Evolutionary conservation across 805 yeast genomes (phyloP), one percentile per base, ranked within the genome.

Genomic region (Cyberlindnera nakhonratchasimensis): DNA sequence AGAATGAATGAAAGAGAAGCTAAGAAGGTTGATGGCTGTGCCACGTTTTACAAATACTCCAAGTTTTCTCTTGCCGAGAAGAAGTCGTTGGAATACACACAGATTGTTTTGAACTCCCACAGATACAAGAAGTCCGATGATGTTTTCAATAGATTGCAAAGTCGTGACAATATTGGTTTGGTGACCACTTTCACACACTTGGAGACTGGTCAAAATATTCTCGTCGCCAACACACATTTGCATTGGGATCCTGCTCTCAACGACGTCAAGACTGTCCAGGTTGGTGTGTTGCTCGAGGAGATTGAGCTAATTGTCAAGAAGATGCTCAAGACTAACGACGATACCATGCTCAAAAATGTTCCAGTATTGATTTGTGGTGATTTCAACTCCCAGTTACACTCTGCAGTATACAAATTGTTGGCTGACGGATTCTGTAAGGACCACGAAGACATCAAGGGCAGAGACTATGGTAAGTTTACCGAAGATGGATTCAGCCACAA

Each of bases 241-340:
- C 97, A 91, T 63, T 93, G 99, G 98, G 97, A 93, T 69, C 99
- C 99, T 4, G 87, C 86, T 37, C 86, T 82, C 59, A 87, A 87
- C 61, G 99, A 93, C 66, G 99, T 93, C 43, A 93, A 93, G 64
- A 80, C 97, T 3, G 83, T 93, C 67, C 99, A 93, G 69, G 93
- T 86, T 42, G 97, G 96, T 32, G 83, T 93, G 22, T 69, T 93
- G 50, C 67, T 93, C 55, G 97, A 91, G 55, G 96, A 93, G 64
- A 65, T 95, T 58, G 93, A 87, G 59, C 67, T 67, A 6, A 63
- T 86, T 36, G 66, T 80, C 32, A 79, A 77, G 57, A 48, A 45
- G 37, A 29, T 40, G 12, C 37, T 46, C 44, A 61, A 40, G 66
- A 71, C 55, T 63, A 69, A 37, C 48, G 64, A 47, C 21, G 71